Evolutionary conservation across 2,329 filamentous ascomycete genomes (phyloP).

Genomic region (Aspergillus pseudoterreus): DNA sequence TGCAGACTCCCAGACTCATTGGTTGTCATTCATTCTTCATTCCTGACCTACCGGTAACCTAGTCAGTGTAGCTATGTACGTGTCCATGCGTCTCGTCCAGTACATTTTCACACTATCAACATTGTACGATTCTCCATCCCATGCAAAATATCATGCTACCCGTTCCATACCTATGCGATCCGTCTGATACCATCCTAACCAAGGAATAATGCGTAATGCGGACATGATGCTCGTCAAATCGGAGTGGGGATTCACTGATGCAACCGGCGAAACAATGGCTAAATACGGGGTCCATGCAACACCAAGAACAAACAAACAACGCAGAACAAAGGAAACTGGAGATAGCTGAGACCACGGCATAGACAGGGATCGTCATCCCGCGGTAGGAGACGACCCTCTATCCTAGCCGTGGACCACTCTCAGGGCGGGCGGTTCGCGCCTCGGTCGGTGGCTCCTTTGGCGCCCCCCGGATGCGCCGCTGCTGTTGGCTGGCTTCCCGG

Average conservation of each 20-base stretch:
- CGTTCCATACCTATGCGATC: slow-evolving; percentile 1
- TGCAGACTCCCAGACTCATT: neutral
- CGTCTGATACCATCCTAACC: slow-evolving; percentile 3
- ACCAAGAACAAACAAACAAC: slow-evolving; percentile 6
- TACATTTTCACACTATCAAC: neutral
- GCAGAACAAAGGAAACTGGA: neutral
- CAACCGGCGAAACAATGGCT: slow-evolving; percentile 2
- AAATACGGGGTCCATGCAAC: neutral
- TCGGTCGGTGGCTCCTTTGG: slow-evolving; percentile 24
- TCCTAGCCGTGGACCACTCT: slow-evolving; percentile 10
- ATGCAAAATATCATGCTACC: slow-evolving; percentile 1
- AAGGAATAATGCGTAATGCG: slow-evolving; percentile 10
- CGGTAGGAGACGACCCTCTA: neutral
- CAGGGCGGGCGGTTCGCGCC: slow-evolving; percentile 31
- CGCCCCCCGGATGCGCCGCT: slow-evolving; percentile 8
- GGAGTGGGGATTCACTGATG: slow-evolving; percentile 20
- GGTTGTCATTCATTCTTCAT: neutral
- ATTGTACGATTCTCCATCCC: neutral
- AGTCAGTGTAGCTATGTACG: neutral
- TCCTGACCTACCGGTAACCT: neutral
- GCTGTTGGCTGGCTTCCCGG: slow-evolving; percentile 50
- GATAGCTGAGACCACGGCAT: neutral
- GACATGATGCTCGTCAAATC: slow-evolving; percentile 16
- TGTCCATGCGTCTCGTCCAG: neutral
- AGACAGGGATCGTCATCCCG: too few species aligned